A percentile compares a stretch with the other conserved stretches of the same genome.
phyloP scores from a whole-genome alignment of 116 monocot genomes.

The Zostera marina region DNA sequence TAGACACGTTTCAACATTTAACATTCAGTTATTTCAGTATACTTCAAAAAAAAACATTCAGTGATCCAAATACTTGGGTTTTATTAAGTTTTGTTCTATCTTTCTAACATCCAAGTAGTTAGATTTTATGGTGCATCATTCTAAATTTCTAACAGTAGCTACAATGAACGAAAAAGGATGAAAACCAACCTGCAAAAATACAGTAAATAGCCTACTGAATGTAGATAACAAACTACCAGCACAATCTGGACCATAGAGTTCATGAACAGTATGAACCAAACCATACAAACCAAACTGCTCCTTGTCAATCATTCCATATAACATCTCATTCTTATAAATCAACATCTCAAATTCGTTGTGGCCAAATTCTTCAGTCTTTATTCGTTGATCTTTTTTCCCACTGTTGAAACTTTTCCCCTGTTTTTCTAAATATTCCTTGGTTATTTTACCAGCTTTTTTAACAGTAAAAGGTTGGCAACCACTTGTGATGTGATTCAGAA shows the following conservation, averaged over 20 bases:
- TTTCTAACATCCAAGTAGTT: too few relatives aligned
- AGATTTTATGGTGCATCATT: too few relatives aligned
- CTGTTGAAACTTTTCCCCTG: slow-evolving; percentile 4
- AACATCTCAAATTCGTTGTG: slow-evolving; percentile 24
- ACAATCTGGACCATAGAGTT: slow-evolving; percentile 81
- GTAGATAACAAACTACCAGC: slow-evolving; percentile 67
- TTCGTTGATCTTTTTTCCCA: slow-evolving; percentile 1
- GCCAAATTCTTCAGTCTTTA: slow-evolving; percentile 2
- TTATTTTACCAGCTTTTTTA: slow-evolving; percentile 48
- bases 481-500: slow-evolving; percentile 56
- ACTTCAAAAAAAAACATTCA: too few relatives aligned
- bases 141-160: too few relatives aligned
- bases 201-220: slow-evolving; percentile 87
- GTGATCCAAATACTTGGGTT: too few relatives aligned
- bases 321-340: slow-evolving; percentile 66
- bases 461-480: slow-evolving; percentile 57
- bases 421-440: slow-evolving; percentile 48
- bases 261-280: slow-evolving; percentile 86
- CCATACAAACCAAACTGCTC: slow-evolving; percentile 90
- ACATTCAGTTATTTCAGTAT: too few relatives aligned
- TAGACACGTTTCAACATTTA: too few relatives aligned
- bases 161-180: background rate
- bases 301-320: slow-evolving; percentile 95
- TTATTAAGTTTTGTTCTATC: too few relatives aligned
- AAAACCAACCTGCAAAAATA: slow-evolving; percentile 62